Conservation (phyloP, 2,329 filamentous ascomycete genomes). For the Dactylella cylindrospora region DNA sequence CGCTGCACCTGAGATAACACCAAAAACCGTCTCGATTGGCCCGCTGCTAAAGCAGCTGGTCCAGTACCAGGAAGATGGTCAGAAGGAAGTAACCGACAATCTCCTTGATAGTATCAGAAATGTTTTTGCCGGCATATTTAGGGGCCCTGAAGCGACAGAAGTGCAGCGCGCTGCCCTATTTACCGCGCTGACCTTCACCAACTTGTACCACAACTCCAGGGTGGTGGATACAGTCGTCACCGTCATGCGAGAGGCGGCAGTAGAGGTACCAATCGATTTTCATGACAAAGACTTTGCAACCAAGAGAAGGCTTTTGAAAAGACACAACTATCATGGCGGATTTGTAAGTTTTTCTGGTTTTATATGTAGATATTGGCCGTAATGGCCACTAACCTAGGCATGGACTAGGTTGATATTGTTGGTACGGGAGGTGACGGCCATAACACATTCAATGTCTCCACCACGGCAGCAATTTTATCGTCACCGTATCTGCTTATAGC, state of each 20-base stretch:
- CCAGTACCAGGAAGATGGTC: conserved; percentile 26
- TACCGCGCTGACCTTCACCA: conserved; percentile 88
- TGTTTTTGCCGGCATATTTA: conserved; percentile 23
- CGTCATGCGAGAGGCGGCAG: conserved; percentile 79
- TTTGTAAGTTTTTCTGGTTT: conserved; percentile 62
- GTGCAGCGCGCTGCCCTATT: conserved; percentile 84
- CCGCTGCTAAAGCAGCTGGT: conserved; percentile 39
- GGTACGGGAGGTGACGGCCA: conserved; percentile 95
- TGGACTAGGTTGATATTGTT: conserved; percentile 77
- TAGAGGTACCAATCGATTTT: conserved; percentile 66
- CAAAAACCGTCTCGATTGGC: conserved; percentile 13
- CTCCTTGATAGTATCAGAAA: conserved; percentile 14
- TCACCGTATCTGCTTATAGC: conserved; percentile 81
- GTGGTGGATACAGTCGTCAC: conserved; percentile 82
- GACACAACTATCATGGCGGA: conserved; percentile 75
- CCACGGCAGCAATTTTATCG: conserved; percentile 87
- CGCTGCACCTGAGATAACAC: no score
- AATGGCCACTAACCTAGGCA: background rate
- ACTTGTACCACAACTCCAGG: conserved; percentile 77
- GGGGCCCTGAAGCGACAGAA: conserved; percentile 50
- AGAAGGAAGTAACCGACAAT: conserved; percentile 6
- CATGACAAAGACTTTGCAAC: conserved; percentile 58
- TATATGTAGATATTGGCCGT: background rate
- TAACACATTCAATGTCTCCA: conserved; percentile 98
- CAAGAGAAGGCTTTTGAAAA: conserved; percentile 62